Percentiles rank a stretch among this genome's conserved stretches.
These are phyloP conservation scores for Populus nigra DNA, from an alignment of 345 rosid species.

Conservation along the genomic window DNA sequence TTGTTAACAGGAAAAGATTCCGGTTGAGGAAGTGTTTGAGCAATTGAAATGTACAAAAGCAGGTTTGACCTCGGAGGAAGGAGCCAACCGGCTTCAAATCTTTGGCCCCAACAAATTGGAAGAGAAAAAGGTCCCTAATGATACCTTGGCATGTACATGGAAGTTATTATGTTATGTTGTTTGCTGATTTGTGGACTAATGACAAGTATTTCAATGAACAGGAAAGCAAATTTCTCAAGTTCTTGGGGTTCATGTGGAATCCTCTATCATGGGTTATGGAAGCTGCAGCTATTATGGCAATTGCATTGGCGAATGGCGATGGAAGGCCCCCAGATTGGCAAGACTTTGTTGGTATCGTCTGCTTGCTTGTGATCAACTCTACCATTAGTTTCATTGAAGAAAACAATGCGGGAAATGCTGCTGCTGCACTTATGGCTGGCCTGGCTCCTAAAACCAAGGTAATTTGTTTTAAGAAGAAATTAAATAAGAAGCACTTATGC, in stretches of 20 bases:
- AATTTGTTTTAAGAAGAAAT: not conserved
- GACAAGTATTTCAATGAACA: not conserved
- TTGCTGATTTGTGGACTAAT: not conserved
- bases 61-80: constrained; percentile 62
- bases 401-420: constrained; percentile 34
- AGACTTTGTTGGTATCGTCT: constrained; percentile 26
- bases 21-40: constrained; percentile 84
- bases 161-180: not conserved
- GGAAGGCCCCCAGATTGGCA: constrained; percentile 33
- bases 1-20: constrained; percentile 63
- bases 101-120: constrained; percentile 93
- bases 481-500: no score
- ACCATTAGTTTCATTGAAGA: constrained; percentile 37
- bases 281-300: constrained; percentile 33
- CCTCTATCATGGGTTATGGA: constrained; percentile 37
- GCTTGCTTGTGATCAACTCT: constrained; percentile 32
- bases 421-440: constrained; percentile 35
- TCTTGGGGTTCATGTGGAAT: constrained; percentile 35
- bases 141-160: not conserved
- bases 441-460: constrained; percentile 34
- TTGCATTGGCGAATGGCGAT: constrained; percentile 27
- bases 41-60: constrained; percentile 73
- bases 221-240: constrained; percentile 34
- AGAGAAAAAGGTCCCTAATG: constrained; percentile 56
- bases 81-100: constrained; percentile 65